These are phyloP conservation scores for Ophiobolus disseminans DNA, from an alignment of 2,329 filamentous ascomycete genomes.

Conservation along the genomic window DNA sequence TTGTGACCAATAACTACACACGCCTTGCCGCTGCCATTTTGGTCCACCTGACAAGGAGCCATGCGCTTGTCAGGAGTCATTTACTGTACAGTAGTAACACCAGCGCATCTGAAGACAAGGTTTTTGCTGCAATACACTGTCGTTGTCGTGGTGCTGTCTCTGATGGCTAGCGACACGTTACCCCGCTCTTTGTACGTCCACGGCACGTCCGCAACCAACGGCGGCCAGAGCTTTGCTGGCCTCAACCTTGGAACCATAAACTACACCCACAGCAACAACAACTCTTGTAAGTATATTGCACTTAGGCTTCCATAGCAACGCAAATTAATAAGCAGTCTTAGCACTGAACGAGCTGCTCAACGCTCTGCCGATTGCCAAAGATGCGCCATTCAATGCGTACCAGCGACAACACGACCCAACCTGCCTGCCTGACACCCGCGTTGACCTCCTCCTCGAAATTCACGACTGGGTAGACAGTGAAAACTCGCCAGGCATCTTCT, in stretches of 20 bases:
- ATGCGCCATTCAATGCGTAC: conserved; percentile 14
- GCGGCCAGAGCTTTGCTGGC: not conserved
- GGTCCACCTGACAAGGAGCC: not conserved
- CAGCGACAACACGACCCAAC: conserved; percentile 23
- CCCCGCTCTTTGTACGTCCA: not conserved
- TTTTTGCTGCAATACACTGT: not conserved
- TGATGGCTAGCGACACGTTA: not conserved
- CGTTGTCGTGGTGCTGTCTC: not conserved
- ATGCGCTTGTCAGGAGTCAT: not conserved
- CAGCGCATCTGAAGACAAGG: not conserved
- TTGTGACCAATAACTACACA: not conserved
- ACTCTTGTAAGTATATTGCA: not conserved
- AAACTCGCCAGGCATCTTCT: conserved; percentile 27
- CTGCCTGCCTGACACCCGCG: conserved; percentile 29
- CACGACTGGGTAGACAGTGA: conserved; percentile 8
- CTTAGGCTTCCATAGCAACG: not conserved
- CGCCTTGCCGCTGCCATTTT: not conserved
- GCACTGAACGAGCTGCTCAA: not conserved
- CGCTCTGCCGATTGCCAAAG: too few relatives aligned
- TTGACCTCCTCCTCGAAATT: conserved; percentile 23
- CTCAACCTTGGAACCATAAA: not conserved
- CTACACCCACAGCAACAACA: not conserved
- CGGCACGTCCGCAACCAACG: not conserved
- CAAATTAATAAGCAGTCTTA: not conserved
- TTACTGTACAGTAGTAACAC: not conserved